Conservation (phyloP, 2,329 filamentous ascomycete genomes). For the Capronia americana region DNA sequence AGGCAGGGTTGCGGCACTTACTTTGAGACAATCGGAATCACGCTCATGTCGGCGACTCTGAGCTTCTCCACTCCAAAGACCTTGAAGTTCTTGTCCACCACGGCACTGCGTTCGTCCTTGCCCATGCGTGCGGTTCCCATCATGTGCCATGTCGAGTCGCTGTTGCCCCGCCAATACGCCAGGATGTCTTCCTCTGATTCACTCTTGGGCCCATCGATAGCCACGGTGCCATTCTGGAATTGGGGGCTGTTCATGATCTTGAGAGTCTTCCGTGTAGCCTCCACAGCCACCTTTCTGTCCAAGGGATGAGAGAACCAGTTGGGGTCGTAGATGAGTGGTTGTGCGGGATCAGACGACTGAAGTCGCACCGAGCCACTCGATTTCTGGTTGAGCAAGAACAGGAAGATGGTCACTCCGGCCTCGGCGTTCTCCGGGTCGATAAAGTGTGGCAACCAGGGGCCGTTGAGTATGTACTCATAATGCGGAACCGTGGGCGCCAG, state of each 20-base stretch:
- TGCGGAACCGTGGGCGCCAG: constrained; percentile 60
- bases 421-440: constrained; percentile 37
- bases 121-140: constrained; percentile 66
- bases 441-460: constrained; percentile 32
- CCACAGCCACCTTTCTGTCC: constrained; percentile 60
- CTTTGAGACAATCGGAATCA: constrained; percentile 49
- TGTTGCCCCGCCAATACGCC: constrained; percentile 54
- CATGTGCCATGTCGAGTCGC: constrained; percentile 62
- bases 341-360: constrained; percentile 58
- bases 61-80: constrained; percentile 49
- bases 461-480: constrained; percentile 57
- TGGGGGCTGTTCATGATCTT: constrained; percentile 52
- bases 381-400: constrained; percentile 63
- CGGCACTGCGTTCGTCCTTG: constrained; percentile 51
- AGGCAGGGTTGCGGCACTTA: constrained; percentile 27
- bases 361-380: constrained; percentile 60
- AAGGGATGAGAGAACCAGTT: constrained; percentile 61
- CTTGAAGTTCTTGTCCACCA: constrained; percentile 55
- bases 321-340: constrained; percentile 61
- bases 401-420: constrained; percentile 50
- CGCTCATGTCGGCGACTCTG: constrained; percentile 53
- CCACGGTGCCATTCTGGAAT: constrained; percentile 54
- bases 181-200: constrained; percentile 62
- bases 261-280: constrained; percentile 54
- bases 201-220: constrained; percentile 51